Evolutionary conservation across 2,329 filamentous ascomycete genomes (phyloP).

Genomic region (Pestalotiopsis sp.): DNA sequence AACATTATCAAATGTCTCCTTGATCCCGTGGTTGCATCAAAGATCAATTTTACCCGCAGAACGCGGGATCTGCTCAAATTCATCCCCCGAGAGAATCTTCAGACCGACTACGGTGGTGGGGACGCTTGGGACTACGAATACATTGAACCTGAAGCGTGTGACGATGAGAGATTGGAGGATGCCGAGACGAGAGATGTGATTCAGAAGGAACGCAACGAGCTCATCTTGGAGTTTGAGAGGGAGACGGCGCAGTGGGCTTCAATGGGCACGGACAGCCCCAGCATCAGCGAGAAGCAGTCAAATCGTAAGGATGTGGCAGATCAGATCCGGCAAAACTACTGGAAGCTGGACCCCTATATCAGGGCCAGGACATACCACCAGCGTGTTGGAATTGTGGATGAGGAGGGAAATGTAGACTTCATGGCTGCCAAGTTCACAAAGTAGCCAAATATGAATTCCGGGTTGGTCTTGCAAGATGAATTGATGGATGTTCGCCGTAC

Average conservation of each 20-base stretch:
- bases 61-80: constrained; percentile 63
- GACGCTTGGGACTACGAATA: constrained; percentile 70
- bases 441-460: background rate
- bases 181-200: constrained; percentile 49
- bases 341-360: constrained; percentile 70
- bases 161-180: constrained; percentile 58
- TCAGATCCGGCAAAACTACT: constrained; percentile 63
- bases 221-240: constrained; percentile 60
- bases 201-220: constrained; percentile 49
- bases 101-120: constrained; percentile 67
- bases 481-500: background rate
- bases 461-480: background rate
- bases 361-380: constrained; percentile 66
- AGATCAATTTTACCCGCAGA: constrained; percentile 71
- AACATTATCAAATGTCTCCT: constrained; percentile 75
- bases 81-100: constrained; percentile 60
- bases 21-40: constrained; percentile 73
- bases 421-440: background rate
- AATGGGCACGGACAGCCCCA: constrained; percentile 33
- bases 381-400: constrained; percentile 54
- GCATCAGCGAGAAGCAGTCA: constrained; percentile 20
- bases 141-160: constrained; percentile 58
- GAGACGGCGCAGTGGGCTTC: constrained; percentile 63
- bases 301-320: constrained; percentile 52
- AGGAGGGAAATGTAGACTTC: constrained; percentile 13